Evolutionary conservation across 768 basidiomycete species (phyloP).

Genomic region (Termitomyces sp.): DNA sequence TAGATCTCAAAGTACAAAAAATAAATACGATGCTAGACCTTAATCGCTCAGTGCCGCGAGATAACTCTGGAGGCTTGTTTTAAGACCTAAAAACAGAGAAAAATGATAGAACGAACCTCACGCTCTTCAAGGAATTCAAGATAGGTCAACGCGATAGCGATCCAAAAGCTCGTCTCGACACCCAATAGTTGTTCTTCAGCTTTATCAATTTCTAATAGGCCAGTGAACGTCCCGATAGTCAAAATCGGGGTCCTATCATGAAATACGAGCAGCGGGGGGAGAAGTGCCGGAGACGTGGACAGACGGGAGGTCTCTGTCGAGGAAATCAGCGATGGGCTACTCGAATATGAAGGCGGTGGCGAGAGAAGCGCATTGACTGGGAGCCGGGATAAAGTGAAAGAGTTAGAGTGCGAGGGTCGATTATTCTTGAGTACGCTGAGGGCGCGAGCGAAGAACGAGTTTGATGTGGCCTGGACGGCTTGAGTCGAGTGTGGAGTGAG

Average conservation of each 20-base stretch:
- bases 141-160: slow-evolving; percentile 72
- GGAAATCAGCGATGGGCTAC: slow-evolving; percentile 12
- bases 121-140: slow-evolving; percentile 75
- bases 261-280: slow-evolving; percentile 56
- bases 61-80: slow-evolving; percentile 45
- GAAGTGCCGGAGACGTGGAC: slow-evolving; percentile 16
- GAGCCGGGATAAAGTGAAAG: slow-evolving; percentile 54
- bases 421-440: slow-evolving; percentile 47
- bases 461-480: slow-evolving; percentile 31
- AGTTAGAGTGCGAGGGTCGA: slow-evolving; percentile 57
- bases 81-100: background rate
- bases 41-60: slow-evolving; percentile 51
- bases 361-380: slow-evolving; percentile 25
- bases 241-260: slow-evolving; percentile 71
- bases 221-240: slow-evolving; percentile 55
- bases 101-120: slow-evolving; percentile 51
- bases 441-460: slow-evolving; percentile 51
- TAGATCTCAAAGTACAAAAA: background rate
- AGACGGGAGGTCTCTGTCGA: slow-evolving; percentile 19
- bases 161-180: slow-evolving; percentile 77
- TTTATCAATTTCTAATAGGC: slow-evolving; percentile 62
- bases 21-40: background rate
- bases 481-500: slow-evolving; percentile 46
- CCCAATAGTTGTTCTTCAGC: slow-evolving; percentile 57
- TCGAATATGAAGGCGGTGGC: slow-evolving; percentile 39